Evolutionary conservation across 1,139 yeast genomes (phyloP).

Genomic region (Groenewaldozyma sp.): DNA sequence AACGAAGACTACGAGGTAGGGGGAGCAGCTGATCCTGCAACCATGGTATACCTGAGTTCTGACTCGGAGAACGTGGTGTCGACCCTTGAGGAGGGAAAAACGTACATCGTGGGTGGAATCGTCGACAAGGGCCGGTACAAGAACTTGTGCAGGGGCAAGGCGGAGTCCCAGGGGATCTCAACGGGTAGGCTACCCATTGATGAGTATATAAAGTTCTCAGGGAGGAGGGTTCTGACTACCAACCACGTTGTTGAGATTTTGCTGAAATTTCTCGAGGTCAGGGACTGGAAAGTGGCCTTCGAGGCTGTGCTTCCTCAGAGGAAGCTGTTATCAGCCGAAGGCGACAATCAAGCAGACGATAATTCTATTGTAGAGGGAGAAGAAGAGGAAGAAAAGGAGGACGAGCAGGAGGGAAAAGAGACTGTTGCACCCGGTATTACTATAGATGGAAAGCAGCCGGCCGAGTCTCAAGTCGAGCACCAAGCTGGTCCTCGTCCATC

Average conservation of each 20-base stretch:
- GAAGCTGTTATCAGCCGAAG: slow-evolving; percentile 43
- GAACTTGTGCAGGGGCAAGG: slow-evolving; percentile 71
- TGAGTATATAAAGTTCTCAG: slow-evolving; percentile 70
- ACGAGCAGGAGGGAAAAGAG: neutral
- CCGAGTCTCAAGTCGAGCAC: too few species aligned
- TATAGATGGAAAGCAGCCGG: too few species aligned
- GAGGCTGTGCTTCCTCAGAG: slow-evolving; percentile 77
- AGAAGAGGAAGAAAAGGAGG: slow-evolving; percentile 6
- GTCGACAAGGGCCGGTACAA: slow-evolving; percentile 94
- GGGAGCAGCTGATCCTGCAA: slow-evolving; percentile 32
- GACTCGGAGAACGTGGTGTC: slow-evolving; percentile 68
- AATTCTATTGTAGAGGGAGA: too few species aligned
- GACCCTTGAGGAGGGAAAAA: slow-evolving; percentile 53
- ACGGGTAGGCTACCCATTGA: slow-evolving; percentile 84
- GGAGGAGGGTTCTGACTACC: slow-evolving; percentile 84
- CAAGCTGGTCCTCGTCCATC: too few species aligned
- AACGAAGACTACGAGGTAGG: slow-evolving; percentile 37
- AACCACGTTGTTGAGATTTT: slow-evolving; percentile 87
- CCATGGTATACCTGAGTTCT: slow-evolving; percentile 68
- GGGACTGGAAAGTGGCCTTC: slow-evolving; percentile 82
- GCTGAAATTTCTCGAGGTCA: slow-evolving; percentile 67
- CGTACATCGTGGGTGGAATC: slow-evolving; percentile 89
- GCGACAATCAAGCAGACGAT: slow-evolving; percentile 7
- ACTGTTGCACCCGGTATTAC: too few species aligned
- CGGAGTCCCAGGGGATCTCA: slow-evolving; percentile 56